phyloP scores from a whole-genome alignment of 352 stramenopile genomes.

The Salisapilia sapeloensis region DNA sequence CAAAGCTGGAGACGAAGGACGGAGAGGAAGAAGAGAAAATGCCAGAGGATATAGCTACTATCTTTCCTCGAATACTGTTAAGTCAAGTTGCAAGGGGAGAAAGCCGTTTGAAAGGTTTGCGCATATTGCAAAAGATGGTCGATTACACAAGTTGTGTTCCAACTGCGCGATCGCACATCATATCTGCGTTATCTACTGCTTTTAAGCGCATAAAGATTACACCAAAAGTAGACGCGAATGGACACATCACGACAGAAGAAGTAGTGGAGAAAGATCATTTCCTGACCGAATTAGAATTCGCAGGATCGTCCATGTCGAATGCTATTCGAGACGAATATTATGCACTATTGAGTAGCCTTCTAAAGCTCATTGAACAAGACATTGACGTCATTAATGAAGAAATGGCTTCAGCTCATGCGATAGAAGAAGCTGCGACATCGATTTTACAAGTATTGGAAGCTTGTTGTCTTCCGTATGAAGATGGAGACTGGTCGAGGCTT shows the following conservation, averaged over 20 bases:
- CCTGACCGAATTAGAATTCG: slow-evolving; percentile 50
- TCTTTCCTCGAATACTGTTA: slow-evolving; percentile 8
- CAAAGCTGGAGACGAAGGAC: slow-evolving; percentile 1
- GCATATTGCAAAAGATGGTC: slow-evolving; percentile 45
- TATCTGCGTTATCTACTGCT: slow-evolving; percentile 48
- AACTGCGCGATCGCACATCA: slow-evolving; percentile 42
- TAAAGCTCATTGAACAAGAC: slow-evolving; percentile 10
- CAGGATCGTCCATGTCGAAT: slow-evolving; percentile 17
- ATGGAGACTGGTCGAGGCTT: slow-evolving; percentile 42
- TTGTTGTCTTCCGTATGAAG: slow-evolving; percentile 57
- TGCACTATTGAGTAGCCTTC: slow-evolving; percentile 25
- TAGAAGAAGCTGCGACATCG: slow-evolving; percentile 45
- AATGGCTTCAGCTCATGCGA: slow-evolving; percentile 6
- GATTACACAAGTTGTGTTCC: slow-evolving; percentile 31
- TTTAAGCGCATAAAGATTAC: slow-evolving; percentile 29
- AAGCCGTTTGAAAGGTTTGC: slow-evolving; percentile 36
- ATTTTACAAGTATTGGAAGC: slow-evolving; percentile 59
- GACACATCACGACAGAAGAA: background rate
- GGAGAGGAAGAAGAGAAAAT: background rate
- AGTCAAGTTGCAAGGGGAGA: slow-evolving; percentile 25
- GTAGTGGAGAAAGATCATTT: slow-evolving; percentile 63
- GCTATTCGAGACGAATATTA: slow-evolving; percentile 54
- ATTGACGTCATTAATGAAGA: slow-evolving; percentile 2
- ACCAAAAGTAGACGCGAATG: slow-evolving; percentile 3
- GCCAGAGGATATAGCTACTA: background rate